Conservation (phyloP, 768 basidiomycete genomes). For the Naganishia kalamii region DNA sequence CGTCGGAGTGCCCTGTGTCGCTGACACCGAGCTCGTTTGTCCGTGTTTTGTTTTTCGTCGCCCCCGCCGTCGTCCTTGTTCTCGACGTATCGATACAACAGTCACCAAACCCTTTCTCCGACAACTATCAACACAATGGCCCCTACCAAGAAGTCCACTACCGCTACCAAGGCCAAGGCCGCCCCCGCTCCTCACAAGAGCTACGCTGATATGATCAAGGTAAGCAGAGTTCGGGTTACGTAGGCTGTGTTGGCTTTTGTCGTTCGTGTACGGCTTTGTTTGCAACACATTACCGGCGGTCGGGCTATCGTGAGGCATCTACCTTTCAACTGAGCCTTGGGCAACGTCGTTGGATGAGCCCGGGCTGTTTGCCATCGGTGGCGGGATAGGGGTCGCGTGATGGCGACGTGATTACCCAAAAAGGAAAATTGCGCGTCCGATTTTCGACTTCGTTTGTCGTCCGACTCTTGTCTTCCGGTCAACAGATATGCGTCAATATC, state of each 20-base stretch:
- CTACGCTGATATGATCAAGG: conserved; percentile 51
- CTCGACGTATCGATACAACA: neutral
- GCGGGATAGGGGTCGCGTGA: conserved; percentile 8
- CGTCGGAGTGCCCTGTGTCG: neutral
- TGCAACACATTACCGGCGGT: conserved; percentile 13
- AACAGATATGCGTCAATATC: neutral
- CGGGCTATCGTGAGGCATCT: neutral
- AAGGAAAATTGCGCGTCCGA: conserved; percentile 19
- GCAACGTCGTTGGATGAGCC: neutral
- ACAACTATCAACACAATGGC: conserved; percentile 39
- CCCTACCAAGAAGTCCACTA: conserved; percentile 36
- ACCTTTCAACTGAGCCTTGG: neutral
- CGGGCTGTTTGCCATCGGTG: neutral
- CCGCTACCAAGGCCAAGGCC: conserved; percentile 44
- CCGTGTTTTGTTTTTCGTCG: neutral
- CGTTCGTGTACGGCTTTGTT: neutral
- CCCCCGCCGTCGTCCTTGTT: neutral
- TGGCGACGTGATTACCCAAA: conserved; percentile 15
- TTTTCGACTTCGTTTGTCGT: neutral
- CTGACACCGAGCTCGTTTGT: conserved; percentile 10
- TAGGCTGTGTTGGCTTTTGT: neutral
- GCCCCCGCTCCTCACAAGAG: conserved; percentile 53
- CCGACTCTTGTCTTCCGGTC: neutral
- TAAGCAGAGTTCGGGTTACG: conserved; percentile 33
- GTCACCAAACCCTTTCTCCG: neutral